phyloP scores from a whole-genome alignment of 2,329 filamentous ascomycete species.

The Ophiocordyceps camponoti-rufipedis region DNA sequence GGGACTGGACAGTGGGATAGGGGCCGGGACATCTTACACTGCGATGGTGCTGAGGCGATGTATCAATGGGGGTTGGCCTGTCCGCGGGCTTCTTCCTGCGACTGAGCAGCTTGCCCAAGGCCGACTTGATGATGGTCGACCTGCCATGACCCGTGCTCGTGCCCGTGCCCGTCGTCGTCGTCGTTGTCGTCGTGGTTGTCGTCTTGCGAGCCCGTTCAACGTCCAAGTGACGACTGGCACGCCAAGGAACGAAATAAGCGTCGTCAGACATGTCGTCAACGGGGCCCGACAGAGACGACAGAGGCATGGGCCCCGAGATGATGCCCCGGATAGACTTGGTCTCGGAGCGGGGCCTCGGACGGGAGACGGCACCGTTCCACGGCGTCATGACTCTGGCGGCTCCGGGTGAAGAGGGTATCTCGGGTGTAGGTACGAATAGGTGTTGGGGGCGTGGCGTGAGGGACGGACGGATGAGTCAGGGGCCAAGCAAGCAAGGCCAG shows the following conservation, averaged over 20 bases:
- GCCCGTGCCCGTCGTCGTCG: constrained; percentile 4
- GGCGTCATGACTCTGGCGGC: constrained; percentile 8
- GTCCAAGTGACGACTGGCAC: background rate
- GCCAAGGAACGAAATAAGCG: constrained; percentile 8
- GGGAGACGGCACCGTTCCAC: constrained; percentile 22
- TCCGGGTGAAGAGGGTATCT: background rate
- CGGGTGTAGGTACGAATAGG: background rate
- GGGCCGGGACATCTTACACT: constrained; percentile 23
- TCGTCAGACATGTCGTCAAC: constrained; percentile 33
- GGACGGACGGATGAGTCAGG: too few species aligned
- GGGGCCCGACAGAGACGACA: constrained; percentile 19
- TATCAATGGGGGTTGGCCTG: background rate
- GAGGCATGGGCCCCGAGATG: constrained; percentile 43
- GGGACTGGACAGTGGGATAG: background rate
- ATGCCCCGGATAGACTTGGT: constrained; percentile 36
- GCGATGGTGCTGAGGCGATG: constrained; percentile 17
- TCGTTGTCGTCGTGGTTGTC: constrained; percentile 6
- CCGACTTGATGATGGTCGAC: constrained; percentile 32
- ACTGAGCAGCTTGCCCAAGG: constrained; percentile 39
- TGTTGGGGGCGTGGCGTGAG: too few species aligned
- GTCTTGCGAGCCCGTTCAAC: background rate
- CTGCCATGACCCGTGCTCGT: constrained; percentile 24
- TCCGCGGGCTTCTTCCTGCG: constrained; percentile 25
- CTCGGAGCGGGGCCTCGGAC: constrained; percentile 8
- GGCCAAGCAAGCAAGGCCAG: too few species aligned